Percentiles rank a stretch among this genome's conserved stretches.
phyloP scores from a whole-genome alignment of 2,329 filamentous ascomycete species.

The Cladosporium sp. region DNA sequence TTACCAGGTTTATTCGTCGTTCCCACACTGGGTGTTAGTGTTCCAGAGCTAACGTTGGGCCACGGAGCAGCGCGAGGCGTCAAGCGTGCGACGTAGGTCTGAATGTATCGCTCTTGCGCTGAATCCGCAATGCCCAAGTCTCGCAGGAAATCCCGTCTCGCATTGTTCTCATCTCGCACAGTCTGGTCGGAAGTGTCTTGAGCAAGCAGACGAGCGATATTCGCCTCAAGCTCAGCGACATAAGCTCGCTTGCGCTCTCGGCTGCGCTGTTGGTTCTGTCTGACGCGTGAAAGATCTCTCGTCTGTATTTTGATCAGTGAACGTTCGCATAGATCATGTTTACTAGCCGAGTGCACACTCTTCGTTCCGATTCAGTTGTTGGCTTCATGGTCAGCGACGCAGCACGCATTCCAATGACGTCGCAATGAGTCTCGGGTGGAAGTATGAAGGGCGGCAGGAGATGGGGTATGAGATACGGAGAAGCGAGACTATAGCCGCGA shows the following conservation, averaged over 20 bases:
- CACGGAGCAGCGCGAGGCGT: not conserved
- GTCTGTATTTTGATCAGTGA: not conserved
- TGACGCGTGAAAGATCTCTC: conserved; percentile 8
- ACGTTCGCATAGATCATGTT: not conserved
- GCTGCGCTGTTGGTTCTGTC: conserved; percentile 17
- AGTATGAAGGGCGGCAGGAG: not conserved
- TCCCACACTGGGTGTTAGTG: not conserved
- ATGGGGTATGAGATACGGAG: too few species aligned
- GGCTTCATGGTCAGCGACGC: not conserved
- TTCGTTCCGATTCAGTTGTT: not conserved
- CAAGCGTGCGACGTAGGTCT: not conserved
- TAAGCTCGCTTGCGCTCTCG: conserved; percentile 15
- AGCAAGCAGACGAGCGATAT: not conserved
- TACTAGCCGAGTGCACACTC: not conserved
- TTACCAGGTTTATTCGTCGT: not conserved
- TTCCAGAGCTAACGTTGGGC: not conserved
- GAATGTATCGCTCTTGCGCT: conserved; percentile 7
- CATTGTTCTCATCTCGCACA: conserved; percentile 2
- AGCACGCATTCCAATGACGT: not conserved
- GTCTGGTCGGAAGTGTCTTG: not conserved
- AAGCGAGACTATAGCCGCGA: not conserved
- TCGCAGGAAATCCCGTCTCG: not conserved
- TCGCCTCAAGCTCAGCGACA: conserved; percentile 1
- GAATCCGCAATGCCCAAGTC: conserved; percentile 6
- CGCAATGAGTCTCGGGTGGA: not conserved